Percentiles rank a stretch among this genome's conserved stretches.
These are phyloP conservation scores for Physcia stellaris DNA, from an alignment of 495 filamentous ascomycete genomes.

Conservation along the genomic window DNA sequence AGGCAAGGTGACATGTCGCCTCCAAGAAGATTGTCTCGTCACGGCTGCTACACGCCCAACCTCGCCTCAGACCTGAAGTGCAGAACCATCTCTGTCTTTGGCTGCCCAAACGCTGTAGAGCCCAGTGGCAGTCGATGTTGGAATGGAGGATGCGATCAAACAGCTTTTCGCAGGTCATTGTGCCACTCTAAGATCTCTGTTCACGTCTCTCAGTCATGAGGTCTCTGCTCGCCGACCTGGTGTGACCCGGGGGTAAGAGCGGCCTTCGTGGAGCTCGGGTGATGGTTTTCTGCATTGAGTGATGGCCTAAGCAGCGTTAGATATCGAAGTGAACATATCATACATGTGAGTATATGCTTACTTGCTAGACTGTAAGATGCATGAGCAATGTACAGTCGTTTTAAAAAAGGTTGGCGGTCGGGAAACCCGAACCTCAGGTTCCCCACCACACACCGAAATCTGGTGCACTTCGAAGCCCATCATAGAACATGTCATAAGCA, in stretches of 20 bases:
- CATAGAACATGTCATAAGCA: no score
- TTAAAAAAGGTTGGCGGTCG: no score
- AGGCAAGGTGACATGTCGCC: slow-evolving; percentile 8
- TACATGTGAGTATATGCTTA: no score
- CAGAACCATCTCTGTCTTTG: background rate
- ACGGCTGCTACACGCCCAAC: slow-evolving; percentile 12
- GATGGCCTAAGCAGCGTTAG: background rate
- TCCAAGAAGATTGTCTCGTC: slow-evolving; percentile 17
- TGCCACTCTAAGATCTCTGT: slow-evolving; percentile 23
- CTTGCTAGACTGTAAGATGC: no score
- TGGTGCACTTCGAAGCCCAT: no score
- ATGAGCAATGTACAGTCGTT: no score
- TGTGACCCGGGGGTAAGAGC: slow-evolving; percentile 3
- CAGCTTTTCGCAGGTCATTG: background rate
- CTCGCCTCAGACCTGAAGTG: background rate
- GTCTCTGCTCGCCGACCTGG: slow-evolving; percentile 5
- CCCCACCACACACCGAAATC: no score
- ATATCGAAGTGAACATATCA: no score
- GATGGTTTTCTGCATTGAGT: slow-evolving; percentile 16
- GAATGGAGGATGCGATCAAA: background rate
- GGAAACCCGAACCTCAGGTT: no score
- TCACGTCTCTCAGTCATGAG: slow-evolving; percentile 18
- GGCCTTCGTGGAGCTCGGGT: slow-evolving; percentile 19
- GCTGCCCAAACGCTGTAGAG: background rate
- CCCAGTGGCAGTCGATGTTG: background rate